Conservation (phyloP, 495 filamentous ascomycete genomes). For the Penicillium canescens region DNA sequence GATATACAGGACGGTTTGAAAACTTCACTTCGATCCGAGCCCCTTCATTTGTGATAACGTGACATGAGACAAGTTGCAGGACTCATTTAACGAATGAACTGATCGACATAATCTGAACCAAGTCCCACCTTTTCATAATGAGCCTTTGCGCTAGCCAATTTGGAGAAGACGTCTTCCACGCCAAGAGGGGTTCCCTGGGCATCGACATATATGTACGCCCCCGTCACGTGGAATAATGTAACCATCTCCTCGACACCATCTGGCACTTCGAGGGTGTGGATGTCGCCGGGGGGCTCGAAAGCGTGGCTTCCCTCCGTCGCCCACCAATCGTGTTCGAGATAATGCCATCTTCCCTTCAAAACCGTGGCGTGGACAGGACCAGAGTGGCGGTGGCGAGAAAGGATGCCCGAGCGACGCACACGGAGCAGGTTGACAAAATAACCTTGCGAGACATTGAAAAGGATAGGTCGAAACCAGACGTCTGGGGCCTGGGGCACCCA, state of each 20-base stretch:
- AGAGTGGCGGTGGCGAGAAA: conserved; percentile 13
- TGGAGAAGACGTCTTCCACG: conserved; percentile 13
- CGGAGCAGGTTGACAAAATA: conserved; percentile 17
- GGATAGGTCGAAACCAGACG: conserved; percentile 16
- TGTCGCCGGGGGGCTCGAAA: conserved; percentile 17
- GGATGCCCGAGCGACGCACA: conserved; percentile 12
- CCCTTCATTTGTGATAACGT: too few relatives aligned
- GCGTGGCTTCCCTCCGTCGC: conserved; percentile 14
- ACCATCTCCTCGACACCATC: conserved; percentile 16
- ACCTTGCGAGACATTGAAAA: conserved; percentile 13
- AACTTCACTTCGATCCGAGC: too few relatives aligned
- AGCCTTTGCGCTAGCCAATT: conserved; percentile 8
- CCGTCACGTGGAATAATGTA: conserved; percentile 16
- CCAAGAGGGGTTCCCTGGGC: conserved; percentile 1
- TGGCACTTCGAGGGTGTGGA: conserved; percentile 17
- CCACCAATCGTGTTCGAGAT: conserved; percentile 16
- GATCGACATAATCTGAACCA: conserved; percentile 6
- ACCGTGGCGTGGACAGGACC: conserved; percentile 15
- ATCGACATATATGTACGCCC: conserved; percentile 16
- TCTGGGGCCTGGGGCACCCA: conserved; percentile 17
- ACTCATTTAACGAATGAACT: conserved; percentile 17
- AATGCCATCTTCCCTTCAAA: conserved; percentile 13
- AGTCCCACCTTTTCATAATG: conserved; percentile 19
- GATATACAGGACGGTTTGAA: too few relatives aligned
- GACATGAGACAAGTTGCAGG: too few relatives aligned